Base-by-base conservation (phyloP, 2,329 filamentous ascomycete genomes). In the Raffaelea albimanens region DNA sequence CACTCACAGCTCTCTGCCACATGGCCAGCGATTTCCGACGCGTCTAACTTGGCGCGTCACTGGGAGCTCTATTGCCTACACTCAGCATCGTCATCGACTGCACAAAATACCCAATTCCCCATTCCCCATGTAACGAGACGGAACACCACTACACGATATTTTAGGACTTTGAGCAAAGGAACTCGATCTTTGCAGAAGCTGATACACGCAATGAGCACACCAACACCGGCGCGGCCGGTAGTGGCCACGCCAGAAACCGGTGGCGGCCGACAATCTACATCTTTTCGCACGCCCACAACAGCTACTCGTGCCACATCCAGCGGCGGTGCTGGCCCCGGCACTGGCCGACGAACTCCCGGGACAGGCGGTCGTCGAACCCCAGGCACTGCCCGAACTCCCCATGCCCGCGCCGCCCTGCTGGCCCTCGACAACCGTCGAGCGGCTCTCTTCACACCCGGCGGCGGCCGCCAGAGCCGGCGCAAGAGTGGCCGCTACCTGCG, bases 371-470 rank as follows among this genome's bases (percentile, higher is more conserved):
- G 57, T 14, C 52, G 57, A 40, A 55, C 56, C 8, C 56, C 56
- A 4, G 55, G 64, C 44, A 68, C 66, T 2, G 61, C 70, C 3
- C 58, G 60, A 8, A 83, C 80, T 18, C 80, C 80, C 0, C 80
- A 83, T 58, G 78, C 74, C 42, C 74, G 73, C 55, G 79, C 78
- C 11, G 80, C 80, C 40, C 72, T 72, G 43, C 69, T 75, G 41
- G 72, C 78, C 29, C 68, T 82, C 45, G 72, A 81, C 54, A 70
- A 74, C 52, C 75, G 79, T 5, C 73, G 80, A 39, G 72, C 74
- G 3, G 76, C 76, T 42, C 66, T 79, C 43, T 71, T 80, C 52
- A 83, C 80, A 0, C 80, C 80, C 0, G 78, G 76, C 18, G 78
- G 76, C 18, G 52, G 53, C 8, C 52, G 52, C 8, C 73, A 50